Percentiles rank a stretch among this genome's conserved stretches.
Evolutionary conservation across 2,329 filamentous ascomycete species (phyloP).

Genomic region (Ophiocordyceps unilateralis): DNA sequence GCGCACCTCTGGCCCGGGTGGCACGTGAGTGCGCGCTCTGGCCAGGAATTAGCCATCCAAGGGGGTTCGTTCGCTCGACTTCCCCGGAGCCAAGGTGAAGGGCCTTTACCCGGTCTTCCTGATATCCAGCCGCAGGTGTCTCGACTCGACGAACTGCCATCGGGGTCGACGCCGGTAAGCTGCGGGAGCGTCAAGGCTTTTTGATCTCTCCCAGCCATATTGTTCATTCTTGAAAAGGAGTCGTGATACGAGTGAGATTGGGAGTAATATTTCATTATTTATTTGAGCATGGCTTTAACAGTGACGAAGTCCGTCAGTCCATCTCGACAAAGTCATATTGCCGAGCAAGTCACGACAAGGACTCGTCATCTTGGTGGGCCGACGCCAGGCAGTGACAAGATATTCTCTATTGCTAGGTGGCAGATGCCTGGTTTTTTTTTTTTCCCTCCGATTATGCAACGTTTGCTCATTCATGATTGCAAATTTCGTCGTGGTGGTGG

Average conservation of each 20-base stretch:
- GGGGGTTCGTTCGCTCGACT: too few species aligned
- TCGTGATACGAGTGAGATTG: too few species aligned
- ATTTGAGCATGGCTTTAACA: too few species aligned
- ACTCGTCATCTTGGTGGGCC: not conserved
- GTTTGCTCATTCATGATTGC: constrained; percentile 1
- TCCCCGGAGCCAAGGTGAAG: not conserved
- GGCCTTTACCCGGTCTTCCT: constrained; percentile 4
- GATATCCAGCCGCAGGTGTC: constrained; percentile 8
- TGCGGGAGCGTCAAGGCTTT: not conserved
- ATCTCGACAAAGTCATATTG: not conserved
- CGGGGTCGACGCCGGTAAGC: not conserved
- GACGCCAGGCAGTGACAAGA: too few species aligned
- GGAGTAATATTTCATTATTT: too few species aligned
- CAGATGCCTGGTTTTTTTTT: not conserved
- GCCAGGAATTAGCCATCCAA: not conserved
- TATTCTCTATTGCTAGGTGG: not conserved
- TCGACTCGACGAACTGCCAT: not conserved
- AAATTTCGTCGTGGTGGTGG: not conserved
- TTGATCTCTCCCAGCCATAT: not conserved
- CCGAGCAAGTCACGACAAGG: not conserved
- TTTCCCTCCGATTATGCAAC: not conserved
- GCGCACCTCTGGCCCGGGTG: constrained; percentile 6
- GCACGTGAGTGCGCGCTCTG: constrained; percentile 6
- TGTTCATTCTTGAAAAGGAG: too few species aligned
- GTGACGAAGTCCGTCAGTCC: not conserved